phyloP scores from a whole-genome alignment of 2,329 filamentous ascomycete genomes.

The Myriosclerotinia duriaeana region DNA sequence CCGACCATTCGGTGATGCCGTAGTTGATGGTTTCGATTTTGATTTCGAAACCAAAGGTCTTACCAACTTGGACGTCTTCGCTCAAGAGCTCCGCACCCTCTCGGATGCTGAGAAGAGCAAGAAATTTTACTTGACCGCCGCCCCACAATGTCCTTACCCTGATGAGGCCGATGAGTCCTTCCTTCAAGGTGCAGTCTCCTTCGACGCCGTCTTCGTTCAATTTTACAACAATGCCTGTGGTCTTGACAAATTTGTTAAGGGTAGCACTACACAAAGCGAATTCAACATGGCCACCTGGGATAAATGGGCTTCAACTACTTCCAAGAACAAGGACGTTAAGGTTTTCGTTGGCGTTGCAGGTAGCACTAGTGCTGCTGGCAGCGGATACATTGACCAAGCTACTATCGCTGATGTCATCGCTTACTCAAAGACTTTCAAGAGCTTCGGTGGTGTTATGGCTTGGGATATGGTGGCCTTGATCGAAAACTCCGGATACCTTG shows the following conservation, averaged over 20 bases:
- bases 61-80: constrained; percentile 19
- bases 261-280: constrained; percentile 47
- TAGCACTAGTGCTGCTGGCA: constrained; percentile 46
- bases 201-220: constrained; percentile 44
- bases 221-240: constrained; percentile 53
- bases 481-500: constrained; percentile 19
- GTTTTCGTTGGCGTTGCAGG: constrained; percentile 61
- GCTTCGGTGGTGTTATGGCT: constrained; percentile 66
- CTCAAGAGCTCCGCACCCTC: constrained; percentile 42
- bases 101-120: constrained; percentile 51
- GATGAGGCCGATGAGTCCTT: constrained; percentile 57
- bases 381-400: constrained; percentile 50
- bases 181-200: constrained; percentile 50
- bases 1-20: constrained; percentile 65
- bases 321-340: constrained; percentile 58
- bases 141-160: constrained; percentile 66
- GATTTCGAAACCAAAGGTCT: constrained; percentile 45
- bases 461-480: constrained; percentile 64
- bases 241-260: constrained; percentile 48
- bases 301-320: constrained; percentile 56
- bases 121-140: constrained; percentile 59
- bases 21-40: constrained; percentile 74
- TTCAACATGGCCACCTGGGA: constrained; percentile 66
- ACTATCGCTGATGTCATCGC: constrained; percentile 51
- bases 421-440: constrained; percentile 53